Percentiles rank a stretch among this genome's conserved stretches.
These are phyloP conservation scores for Syzygium malaccense DNA, from an alignment of 441 rosid genomes.

Conservation along the genomic window DNA sequence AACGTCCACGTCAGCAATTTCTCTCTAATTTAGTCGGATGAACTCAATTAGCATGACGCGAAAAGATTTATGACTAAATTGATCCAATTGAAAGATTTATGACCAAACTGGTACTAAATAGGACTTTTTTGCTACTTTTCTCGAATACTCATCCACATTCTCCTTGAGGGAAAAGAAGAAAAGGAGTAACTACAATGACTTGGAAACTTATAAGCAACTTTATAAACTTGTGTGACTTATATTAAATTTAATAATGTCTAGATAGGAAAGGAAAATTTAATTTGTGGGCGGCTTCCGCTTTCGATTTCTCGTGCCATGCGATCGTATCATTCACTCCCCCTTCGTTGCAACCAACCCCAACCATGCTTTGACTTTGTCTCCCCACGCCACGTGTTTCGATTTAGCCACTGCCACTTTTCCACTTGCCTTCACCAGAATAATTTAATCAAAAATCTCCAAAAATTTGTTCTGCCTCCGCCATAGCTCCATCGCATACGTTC, in stretches of 20 bases:
- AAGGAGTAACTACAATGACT: background rate
- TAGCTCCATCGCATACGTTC: background rate
- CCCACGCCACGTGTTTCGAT: background rate
- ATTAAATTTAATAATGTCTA: background rate
- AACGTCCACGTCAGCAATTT: no score
- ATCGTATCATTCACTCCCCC: background rate
- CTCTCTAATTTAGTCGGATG: no score
- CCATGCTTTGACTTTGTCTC: background rate
- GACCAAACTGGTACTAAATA: no score
- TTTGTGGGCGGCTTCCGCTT: background rate
- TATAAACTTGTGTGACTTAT: background rate
- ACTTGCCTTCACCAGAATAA: background rate
- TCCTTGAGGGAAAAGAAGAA: no score
- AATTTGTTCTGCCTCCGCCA: background rate
- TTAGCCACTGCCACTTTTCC: background rate
- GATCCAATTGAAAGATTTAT: no score
- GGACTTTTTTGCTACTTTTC: no score
- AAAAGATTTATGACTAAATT: no score
- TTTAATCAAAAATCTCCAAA: background rate
- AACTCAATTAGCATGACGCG: no score
- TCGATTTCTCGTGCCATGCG: background rate
- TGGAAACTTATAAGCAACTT: background rate
- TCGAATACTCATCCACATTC: background rate
- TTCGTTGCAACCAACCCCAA: background rate
- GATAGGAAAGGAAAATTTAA: background rate